Evolutionary conservation across 257 asterid genomes (phyloP).

Genomic region (Euphrasia confusa): DNA sequence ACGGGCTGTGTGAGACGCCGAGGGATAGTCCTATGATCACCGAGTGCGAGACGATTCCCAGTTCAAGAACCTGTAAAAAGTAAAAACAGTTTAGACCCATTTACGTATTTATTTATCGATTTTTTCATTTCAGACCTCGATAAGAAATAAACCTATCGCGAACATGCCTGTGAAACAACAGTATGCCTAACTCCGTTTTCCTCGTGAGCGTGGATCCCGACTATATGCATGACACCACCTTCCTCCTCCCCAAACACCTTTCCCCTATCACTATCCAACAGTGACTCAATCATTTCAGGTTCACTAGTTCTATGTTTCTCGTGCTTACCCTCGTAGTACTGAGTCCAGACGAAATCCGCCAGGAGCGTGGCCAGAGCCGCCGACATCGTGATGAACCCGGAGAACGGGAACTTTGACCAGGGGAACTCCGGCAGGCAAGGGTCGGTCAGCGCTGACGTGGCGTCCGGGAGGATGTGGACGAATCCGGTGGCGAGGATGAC

Average conservation of each 20-base stretch:
- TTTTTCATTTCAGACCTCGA: not conserved
- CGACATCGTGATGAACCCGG: slow-evolving; percentile 95
- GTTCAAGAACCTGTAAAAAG: slow-evolving; percentile 65
- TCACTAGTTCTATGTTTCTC: slow-evolving; percentile 38
- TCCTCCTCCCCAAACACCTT: slow-evolving; percentile 82
- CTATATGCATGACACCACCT: slow-evolving; percentile 83
- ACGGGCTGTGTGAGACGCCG: slow-evolving; percentile 86
- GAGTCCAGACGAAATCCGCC: slow-evolving; percentile 85
- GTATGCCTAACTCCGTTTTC: slow-evolving; percentile 61
- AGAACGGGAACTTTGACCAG: slow-evolving; percentile 83
- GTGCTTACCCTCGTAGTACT: slow-evolving; percentile 81
- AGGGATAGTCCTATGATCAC: slow-evolving; percentile 86
- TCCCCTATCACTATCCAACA: slow-evolving; percentile 29
- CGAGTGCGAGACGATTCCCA: slow-evolving; percentile 91
- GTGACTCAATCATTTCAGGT: slow-evolving; percentile 26
- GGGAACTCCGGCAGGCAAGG: slow-evolving; percentile 68
- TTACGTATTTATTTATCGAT: not conserved
- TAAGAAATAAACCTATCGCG: not conserved
- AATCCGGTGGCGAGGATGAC: slow-evolving; percentile 97
- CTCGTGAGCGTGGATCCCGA: slow-evolving; percentile 89
- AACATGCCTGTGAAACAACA: slow-evolving; percentile 82
- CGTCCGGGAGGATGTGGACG: slow-evolving; percentile 95
- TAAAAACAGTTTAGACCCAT: no score
- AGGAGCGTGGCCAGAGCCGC: slow-evolving; percentile 80
- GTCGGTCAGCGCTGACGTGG: slow-evolving; percentile 52